These are phyloP conservation scores for Fragaria ananassa DNA, from an alignment of 306 rosid species.

Conservation along the genomic window DNA sequence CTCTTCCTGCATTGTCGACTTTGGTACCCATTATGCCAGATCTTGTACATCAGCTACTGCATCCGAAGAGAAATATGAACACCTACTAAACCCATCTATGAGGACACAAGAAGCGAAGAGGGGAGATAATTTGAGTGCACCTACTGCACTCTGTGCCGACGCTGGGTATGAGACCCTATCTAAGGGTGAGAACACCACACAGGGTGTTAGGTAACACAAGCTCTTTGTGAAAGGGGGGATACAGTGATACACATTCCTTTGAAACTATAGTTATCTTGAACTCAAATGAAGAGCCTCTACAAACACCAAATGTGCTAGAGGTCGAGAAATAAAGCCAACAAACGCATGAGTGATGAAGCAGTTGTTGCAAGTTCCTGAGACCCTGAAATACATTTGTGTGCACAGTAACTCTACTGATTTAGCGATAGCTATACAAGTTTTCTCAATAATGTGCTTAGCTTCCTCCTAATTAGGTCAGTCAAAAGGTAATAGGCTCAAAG, in stretches of 20 bases:
- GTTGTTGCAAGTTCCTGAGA: not conserved
- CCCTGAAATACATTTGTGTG: not conserved
- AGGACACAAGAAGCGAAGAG: not conserved
- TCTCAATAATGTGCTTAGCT: not conserved
- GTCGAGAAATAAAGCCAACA: not conserved
- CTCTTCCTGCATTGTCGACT: slow-evolving; percentile 14
- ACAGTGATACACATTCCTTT: not conserved
- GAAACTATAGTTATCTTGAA: not conserved
- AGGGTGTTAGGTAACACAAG: not conserved
- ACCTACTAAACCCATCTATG: not conserved
- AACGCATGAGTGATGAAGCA: not conserved
- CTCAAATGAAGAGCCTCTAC: not conserved
- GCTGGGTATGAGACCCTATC: not conserved
- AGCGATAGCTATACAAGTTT: not conserved
- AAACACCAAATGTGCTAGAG: not conserved
- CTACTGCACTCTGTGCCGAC: too few species aligned
- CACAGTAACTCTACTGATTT: not conserved
- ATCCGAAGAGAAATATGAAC: not conserved
- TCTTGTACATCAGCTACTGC: not conserved
- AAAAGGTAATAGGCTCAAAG: slow-evolving; percentile 17
- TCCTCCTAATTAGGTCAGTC: slow-evolving; percentile 17
- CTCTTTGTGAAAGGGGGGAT: not conserved
- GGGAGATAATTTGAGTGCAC: not conserved
- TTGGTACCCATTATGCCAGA: not conserved
- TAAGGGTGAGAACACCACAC: not conserved